Percentiles rank a stretch among this genome's conserved stretches.
Evolutionary conservation across 2,329 filamentous ascomycete species (phyloP).

Genomic region (Claviceps citrina): DNA sequence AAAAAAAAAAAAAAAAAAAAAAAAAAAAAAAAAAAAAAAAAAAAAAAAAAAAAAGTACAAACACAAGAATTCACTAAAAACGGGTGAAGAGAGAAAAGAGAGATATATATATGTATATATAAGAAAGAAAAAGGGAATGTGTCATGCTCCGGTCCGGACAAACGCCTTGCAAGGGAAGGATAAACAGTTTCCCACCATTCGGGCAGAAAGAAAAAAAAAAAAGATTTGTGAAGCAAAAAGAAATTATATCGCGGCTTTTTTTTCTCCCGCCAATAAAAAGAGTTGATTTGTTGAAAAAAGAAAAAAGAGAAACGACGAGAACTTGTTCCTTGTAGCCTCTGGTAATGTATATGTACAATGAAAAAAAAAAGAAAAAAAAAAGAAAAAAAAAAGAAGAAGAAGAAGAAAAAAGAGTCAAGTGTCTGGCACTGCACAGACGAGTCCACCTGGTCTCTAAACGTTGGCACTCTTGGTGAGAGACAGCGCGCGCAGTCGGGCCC

Average conservation of each 20-base stretch:
- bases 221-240: too few species aligned
- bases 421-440: constrained; percentile 4
- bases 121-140: constrained; percentile 10
- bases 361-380: not conserved
- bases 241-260: too few species aligned
- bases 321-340: too few species aligned
- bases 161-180: constrained; percentile 21
- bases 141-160: constrained; percentile 12
- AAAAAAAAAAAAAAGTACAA: not conserved
- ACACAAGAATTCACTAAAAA: not conserved
- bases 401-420: not conserved
- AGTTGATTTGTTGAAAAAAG: constrained; percentile 3
- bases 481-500: constrained; percentile 26
- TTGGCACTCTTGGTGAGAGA: constrained; percentile 28
- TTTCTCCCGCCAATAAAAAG: constrained; percentile 5
- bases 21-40: not conserved
- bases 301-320: not conserved
- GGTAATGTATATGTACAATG: too few species aligned
- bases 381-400: not conserved
- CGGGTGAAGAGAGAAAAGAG: too few species aligned
- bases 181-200: constrained; percentile 6
- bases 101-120: constrained; percentile 1
- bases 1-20: too few species aligned
- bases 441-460: constrained; percentile 16
- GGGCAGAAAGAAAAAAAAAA: too few species aligned